Percentiles rank a stretch among this genome's conserved stretches.
Conservation (phyloP, 371 early-diverging fungal genomes). For the Circinella umbellata region DNA sequence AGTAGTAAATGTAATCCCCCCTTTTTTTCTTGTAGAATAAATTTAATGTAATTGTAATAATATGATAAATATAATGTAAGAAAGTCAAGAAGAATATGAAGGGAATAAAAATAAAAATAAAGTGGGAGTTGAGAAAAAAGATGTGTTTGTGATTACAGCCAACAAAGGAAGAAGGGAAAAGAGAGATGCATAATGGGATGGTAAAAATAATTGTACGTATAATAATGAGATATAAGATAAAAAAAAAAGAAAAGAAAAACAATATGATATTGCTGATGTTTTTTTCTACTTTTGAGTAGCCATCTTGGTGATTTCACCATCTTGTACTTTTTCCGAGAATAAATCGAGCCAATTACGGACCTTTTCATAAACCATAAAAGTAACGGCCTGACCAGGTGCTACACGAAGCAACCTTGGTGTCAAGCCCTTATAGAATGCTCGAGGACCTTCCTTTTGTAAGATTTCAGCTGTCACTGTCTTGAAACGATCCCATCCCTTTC, state of each 20-base stretch:
- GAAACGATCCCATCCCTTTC: constrained; percentile 85
- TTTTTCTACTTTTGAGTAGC: constrained; percentile 25
- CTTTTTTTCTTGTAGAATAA: too few species aligned
- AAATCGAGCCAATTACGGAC: constrained; percentile 77
- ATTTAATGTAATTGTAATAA: too few species aligned
- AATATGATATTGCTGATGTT: not conserved
- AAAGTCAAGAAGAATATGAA: not conserved
- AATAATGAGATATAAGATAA: not conserved
- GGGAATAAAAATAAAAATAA: too few species aligned
- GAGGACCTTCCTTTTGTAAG: constrained; percentile 81
- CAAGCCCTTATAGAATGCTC: constrained; percentile 95
- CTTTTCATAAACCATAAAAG: constrained; percentile 89
- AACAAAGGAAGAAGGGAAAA: not conserved
- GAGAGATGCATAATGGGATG: not conserved
- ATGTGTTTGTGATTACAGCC: too few species aligned
- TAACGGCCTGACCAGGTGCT: constrained; percentile 87
- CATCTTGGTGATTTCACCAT: constrained; percentile 31
- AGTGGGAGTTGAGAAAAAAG: too few species aligned
- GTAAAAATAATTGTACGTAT: not conserved
- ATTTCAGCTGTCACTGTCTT: constrained; percentile 38
- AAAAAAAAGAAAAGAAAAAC: not conserved
- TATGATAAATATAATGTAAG: not conserved
- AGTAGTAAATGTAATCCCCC: too few species aligned
- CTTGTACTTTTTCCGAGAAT: constrained; percentile 51
- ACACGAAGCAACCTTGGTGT: constrained; percentile 93